Conservation (phyloP, 2,329 filamentous ascomycete genomes). For the Hypoxylon sp. region DNA sequence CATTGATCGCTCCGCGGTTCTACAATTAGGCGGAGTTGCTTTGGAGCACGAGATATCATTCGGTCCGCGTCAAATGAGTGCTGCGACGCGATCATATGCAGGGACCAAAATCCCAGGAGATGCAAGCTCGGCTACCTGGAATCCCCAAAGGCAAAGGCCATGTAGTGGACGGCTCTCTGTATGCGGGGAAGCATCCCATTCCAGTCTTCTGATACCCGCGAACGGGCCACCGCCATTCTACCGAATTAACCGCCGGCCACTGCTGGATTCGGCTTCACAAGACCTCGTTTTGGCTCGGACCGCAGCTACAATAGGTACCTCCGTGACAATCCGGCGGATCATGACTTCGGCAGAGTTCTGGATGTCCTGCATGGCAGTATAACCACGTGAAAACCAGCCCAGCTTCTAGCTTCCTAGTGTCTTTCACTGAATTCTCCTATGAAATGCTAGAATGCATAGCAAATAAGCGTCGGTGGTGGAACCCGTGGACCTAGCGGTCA, state of each 20-base stretch:
- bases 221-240: conserved; percentile 20
- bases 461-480: conserved; percentile 8
- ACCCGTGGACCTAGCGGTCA: conserved; percentile 26
- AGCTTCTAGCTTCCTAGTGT: conserved; percentile 1
- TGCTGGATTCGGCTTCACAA: conserved; percentile 25
- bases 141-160: background rate
- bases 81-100: conserved; percentile 25
- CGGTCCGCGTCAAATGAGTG: conserved; percentile 11
- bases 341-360: conserved; percentile 8
- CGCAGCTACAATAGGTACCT: conserved; percentile 7
- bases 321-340: conserved; percentile 14
- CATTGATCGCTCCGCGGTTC: conserved; percentile 3
- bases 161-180: background rate
- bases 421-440: background rate
- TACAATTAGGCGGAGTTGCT: conserved; percentile 1
- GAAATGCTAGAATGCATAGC: background rate
- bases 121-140: too few species aligned
- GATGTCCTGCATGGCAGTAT: conserved; percentile 20
- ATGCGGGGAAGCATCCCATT: conserved; percentile 22
- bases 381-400: conserved; percentile 27
- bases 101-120: conserved; percentile 17
- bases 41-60: conserved; percentile 17
- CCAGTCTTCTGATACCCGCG: conserved; percentile 9
- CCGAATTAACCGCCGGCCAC: conserved; percentile 32
- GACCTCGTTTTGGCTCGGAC: background rate